Conservation (phyloP, 192 early-diverging fungal genomes). For the Coemansia sp. region DNA sequence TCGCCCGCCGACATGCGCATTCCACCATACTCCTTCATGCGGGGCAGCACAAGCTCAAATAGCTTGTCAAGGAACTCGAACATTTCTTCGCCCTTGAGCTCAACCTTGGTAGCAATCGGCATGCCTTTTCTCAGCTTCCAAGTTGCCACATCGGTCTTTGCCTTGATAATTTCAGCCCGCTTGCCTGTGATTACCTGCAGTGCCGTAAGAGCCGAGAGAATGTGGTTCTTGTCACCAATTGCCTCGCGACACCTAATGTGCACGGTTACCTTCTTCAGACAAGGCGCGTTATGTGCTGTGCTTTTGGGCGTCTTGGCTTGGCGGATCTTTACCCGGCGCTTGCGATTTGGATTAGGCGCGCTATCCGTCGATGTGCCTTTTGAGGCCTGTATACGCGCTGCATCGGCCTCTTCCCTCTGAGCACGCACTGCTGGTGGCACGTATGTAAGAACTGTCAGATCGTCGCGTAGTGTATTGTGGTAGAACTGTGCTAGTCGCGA, state of each 20-base stretch:
- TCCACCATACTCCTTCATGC: constrained; percentile 88
- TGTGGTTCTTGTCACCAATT: constrained; percentile 80
- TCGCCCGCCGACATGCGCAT: constrained; percentile 72
- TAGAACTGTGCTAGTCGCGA: constrained; percentile 72
- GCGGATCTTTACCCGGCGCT: constrained; percentile 46
- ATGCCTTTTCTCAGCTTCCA: constrained; percentile 90
- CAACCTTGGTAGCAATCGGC: constrained; percentile 84
- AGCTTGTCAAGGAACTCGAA: constrained; percentile 94
- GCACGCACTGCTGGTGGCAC: constrained; percentile 58
- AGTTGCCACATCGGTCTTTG: constrained; percentile 72
- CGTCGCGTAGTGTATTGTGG: constrained; percentile 70
- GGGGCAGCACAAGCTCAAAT: constrained; percentile 90
- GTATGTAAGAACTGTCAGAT: constrained; percentile 73
- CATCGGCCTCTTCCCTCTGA: constrained; percentile 33
- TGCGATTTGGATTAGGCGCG: constrained; percentile 53
- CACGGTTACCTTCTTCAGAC: constrained; percentile 70
- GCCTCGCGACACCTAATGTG: constrained; percentile 87
- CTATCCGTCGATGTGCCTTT: constrained; percentile 21
- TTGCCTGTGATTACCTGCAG: constrained; percentile 84
- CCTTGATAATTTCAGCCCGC: constrained; percentile 76
- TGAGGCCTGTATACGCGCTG: constrained; percentile 29
- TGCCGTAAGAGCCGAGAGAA: constrained; percentile 88
- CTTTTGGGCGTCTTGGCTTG: constrained; percentile 63
- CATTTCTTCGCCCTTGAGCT: constrained; percentile 80
- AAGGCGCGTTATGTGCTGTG: constrained; percentile 64